Evolutionary conservation across 192 early-diverging fungal genomes (phyloP), one percentile per base, ranked within the genome.

Genomic region (Coemansia sp.): DNA sequence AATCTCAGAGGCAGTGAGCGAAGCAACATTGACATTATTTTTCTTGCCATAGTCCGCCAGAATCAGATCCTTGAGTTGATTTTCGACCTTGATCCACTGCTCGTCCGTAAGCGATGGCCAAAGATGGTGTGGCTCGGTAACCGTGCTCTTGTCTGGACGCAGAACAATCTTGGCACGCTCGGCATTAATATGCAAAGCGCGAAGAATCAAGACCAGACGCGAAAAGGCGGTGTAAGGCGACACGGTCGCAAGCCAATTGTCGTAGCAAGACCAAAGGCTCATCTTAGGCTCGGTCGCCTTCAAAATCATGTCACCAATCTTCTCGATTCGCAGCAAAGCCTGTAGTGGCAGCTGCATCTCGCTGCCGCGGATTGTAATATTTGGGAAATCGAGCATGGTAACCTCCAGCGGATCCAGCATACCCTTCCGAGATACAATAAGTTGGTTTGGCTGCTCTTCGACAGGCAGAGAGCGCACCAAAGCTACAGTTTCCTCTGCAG

Each of bases 331-430:
- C 57, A 99, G 85, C 76, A 93, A 93, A 4, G 97, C 95, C 76
- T 97, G 94, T 89, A 99, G 95, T 23, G 97, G 97, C 17, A 99
- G 82, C 85, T 98, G 97, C 66, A 99, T 85, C 76, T 99, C 97
- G 53, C 89, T 91, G 20, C 95, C 95, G 72, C 96, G 96, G 83
- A 99, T 99, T 9, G 97, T 94, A 85, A 96, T 97, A 80, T 99
- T 99, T 61, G 95, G 95, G 88, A 99, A 99, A 83, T 98, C 95
- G 61, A 98, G 72, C 73, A 76, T 84, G 25, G 68, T 75, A 8
- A 97, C 94, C 75, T 98, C 97, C 14, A 99, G 86, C 57, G 97
- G 97, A 85, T 99, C 97, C 84, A 99, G 86, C 95, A 99, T 99
- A 61, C 97, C 97, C 85, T 96, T 98, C 75, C 97, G 88, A 30